phyloP scores from a whole-genome alignment of 495 filamentous ascomycete genomes.

The Hamigera avellanea region DNA sequence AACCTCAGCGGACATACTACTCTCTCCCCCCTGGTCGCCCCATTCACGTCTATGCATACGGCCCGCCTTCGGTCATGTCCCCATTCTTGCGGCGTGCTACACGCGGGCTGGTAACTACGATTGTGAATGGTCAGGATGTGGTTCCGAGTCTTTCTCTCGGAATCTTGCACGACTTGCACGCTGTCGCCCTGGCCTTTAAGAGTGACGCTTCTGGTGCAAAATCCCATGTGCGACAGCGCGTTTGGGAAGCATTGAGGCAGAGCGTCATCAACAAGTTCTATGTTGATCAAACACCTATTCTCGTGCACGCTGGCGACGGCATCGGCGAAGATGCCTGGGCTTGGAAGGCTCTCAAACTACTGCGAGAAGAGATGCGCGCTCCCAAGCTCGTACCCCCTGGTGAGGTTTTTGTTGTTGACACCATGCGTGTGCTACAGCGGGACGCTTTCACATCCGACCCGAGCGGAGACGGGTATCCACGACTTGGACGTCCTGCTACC shows the following conservation, averaged over 20 bases:
- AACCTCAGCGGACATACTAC: slow-evolving; percentile 11
- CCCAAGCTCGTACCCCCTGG: slow-evolving; percentile 65
- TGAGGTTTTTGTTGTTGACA: slow-evolving; percentile 64
- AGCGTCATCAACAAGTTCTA: slow-evolving; percentile 36
- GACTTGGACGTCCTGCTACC: slow-evolving; percentile 49
- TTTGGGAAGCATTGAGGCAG: slow-evolving; percentile 49
- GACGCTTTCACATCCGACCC: slow-evolving; percentile 40
- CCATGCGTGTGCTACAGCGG: slow-evolving; percentile 44
- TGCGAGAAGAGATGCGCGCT: slow-evolving; percentile 57
- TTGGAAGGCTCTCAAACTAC: slow-evolving; percentile 51
- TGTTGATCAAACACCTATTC: slow-evolving; percentile 31
- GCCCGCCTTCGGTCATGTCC: slow-evolving; percentile 63
- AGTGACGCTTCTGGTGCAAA: slow-evolving; percentile 53
- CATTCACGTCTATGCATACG: slow-evolving; percentile 72
- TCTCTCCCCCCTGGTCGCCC: slow-evolving; percentile 53
- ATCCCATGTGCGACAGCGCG: slow-evolving; percentile 50
- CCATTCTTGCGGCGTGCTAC: slow-evolving; percentile 60
- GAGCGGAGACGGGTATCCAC: slow-evolving; percentile 19
- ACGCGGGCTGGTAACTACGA: slow-evolving; percentile 62
- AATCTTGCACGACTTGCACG: slow-evolving; percentile 64
- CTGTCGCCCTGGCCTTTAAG: slow-evolving; percentile 59
- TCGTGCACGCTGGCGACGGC: slow-evolving; percentile 31
- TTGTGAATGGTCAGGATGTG: slow-evolving; percentile 61
- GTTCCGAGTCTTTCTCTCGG: slow-evolving; percentile 67
- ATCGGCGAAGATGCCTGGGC: slow-evolving; percentile 60